Evolutionary conservation across 176 grass and related monocot genomes (phyloP).

Genomic region (Cenchrus americanus): DNA sequence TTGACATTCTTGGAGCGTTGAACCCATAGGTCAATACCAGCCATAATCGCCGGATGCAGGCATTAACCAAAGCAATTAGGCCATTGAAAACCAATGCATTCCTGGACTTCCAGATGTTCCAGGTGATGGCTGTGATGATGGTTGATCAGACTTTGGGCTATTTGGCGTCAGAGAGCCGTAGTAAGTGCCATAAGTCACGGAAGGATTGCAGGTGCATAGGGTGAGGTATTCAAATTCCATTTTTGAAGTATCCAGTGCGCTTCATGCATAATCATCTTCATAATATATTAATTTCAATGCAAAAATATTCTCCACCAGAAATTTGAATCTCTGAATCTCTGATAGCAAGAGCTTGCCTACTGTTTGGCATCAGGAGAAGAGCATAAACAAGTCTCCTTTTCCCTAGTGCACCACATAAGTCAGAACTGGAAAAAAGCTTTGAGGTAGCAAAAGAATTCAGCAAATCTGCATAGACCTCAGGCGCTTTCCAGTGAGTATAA

Average conservation of each 20-base stretch:
- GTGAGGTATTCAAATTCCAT: not conserved
- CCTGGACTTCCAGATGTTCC: too few relatives aligned
- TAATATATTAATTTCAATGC: not conserved
- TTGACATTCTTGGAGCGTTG: too few relatives aligned
- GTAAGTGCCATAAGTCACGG: too few relatives aligned
- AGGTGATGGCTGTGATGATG: too few relatives aligned
- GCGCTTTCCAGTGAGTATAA: conserved; percentile 50
- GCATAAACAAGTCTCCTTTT: not conserved
- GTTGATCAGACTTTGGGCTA: too few relatives aligned
- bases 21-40: too few relatives aligned
- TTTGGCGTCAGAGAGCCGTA: too few relatives aligned
- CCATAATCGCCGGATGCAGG: too few relatives aligned
- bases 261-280: not conserved
- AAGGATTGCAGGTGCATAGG: too few relatives aligned
- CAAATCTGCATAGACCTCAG: conserved; percentile 32
- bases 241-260: not conserved
- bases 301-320: not conserved
- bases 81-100: too few relatives aligned
- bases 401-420: conserved; percentile 8
- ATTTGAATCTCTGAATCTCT: not conserved
- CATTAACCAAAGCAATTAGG: too few relatives aligned
- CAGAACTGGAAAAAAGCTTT: conserved; percentile 18
- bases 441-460: conserved; percentile 39
- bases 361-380: conserved; percentile 9
- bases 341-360: not conserved